Evolutionary conservation across 768 basidiomycete species (phyloP).

Genomic region (Lactarius trivialis): DNA sequence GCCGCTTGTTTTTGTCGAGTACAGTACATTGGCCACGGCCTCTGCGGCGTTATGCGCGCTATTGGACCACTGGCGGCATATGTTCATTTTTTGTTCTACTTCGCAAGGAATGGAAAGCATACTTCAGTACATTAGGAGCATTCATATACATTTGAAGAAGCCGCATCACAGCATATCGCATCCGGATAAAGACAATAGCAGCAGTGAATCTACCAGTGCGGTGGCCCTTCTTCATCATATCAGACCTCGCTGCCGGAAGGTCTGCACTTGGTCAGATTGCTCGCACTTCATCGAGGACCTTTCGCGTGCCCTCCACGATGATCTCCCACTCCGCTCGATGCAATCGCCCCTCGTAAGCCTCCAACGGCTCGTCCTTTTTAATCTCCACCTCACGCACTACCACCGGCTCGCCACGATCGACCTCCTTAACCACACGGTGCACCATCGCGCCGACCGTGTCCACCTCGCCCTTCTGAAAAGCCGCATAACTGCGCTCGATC

Average conservation of each 20-base stretch:
- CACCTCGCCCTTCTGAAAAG: conserved; percentile 79
- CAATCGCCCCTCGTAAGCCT: conserved; percentile 67
- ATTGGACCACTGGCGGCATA: conserved; percentile 3
- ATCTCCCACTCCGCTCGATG: conserved; percentile 84
- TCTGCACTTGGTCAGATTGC: not conserved
- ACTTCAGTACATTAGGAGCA: not conserved
- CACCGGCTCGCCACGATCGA: conserved; percentile 87
- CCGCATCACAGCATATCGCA: not conserved
- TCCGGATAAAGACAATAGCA: not conserved
- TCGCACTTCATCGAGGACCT: conserved; percentile 52
- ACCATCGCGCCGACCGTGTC: conserved; percentile 82
- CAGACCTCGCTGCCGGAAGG: not conserved
- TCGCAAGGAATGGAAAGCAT: conserved; percentile 11
- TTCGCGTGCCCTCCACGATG: conserved; percentile 80
- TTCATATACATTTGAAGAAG: conserved; percentile 2
- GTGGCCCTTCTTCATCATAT: conserved; percentile 3
- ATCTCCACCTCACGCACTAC: conserved; percentile 76
- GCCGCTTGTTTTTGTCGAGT: conserved; percentile 1
- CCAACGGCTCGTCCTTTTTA: conserved; percentile 60
- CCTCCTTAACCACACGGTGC: conserved; percentile 87
- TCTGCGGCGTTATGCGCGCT: conserved; percentile 12
- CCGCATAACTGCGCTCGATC: conserved; percentile 82
- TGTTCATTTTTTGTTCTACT: conserved; percentile 1
- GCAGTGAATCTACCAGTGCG: conserved; percentile 10
- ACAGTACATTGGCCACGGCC: not conserved